Conservation (phyloP, 2,329 filamentous ascomycete genomes). For the Emericellopsis cladophorae region DNA sequence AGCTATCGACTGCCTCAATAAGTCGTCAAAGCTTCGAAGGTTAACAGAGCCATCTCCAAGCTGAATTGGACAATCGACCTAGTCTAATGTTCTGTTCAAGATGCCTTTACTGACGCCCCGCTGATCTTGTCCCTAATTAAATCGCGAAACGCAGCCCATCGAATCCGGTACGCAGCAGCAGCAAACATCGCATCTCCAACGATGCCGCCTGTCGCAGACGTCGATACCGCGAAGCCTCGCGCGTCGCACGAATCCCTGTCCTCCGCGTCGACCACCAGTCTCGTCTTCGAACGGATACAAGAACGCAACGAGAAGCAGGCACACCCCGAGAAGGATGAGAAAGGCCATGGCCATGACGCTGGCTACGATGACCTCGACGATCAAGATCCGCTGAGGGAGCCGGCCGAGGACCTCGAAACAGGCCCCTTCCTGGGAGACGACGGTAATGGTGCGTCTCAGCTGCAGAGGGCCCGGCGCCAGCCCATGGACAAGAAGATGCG, state of each 20-base stretch:
- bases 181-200: too few species aligned
- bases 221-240: constrained; percentile 3
- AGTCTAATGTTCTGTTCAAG: too few species aligned
- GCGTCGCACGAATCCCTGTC: constrained; percentile 49
- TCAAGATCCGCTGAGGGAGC: constrained; percentile 24
- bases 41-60: too few species aligned
- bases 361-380: constrained; percentile 24
- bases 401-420: constrained; percentile 29
- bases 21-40: too few species aligned
- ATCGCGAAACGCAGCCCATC: too few species aligned
- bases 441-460: background rate
- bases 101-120: too few species aligned
- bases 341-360: constrained; percentile 7
- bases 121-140: too few species aligned
- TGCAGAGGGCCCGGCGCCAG: constrained; percentile 24
- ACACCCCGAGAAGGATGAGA: constrained; percentile 3
- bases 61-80: too few species aligned
- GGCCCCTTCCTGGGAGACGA: constrained; percentile 33
- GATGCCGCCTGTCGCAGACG: constrained; percentile 3
- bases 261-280: constrained; percentile 72
- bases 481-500: constrained; percentile 55
- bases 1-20: too few species aligned
- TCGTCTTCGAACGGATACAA: constrained; percentile 67
- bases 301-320: constrained; percentile 31
- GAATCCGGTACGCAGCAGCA: too few species aligned